A percentile compares a stretch with the other conserved stretches of the same genome.
phyloP scores from a whole-genome alignment of 2,329 filamentous ascomycete species.

The Alternaria alternata region DNA sequence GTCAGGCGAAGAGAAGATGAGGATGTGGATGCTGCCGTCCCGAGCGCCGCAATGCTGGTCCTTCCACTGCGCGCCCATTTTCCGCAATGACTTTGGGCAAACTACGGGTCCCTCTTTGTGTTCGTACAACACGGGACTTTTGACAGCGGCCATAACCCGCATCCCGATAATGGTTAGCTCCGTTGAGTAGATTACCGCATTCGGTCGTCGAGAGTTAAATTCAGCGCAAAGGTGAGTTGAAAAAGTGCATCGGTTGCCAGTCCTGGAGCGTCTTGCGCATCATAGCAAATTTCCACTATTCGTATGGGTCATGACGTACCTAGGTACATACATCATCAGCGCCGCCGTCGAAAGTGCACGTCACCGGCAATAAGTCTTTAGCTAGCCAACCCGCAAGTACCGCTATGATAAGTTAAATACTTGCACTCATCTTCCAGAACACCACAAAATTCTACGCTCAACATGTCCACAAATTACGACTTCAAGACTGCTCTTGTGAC shows the following conservation, averaged over 20 bases:
- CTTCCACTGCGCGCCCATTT: background rate
- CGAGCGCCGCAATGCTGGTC: background rate
- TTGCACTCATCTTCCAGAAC: background rate
- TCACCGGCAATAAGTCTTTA: background rate
- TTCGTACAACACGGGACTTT: background rate
- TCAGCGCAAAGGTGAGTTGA: background rate
- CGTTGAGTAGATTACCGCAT: background rate
- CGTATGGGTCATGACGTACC: conserved; percentile 1
- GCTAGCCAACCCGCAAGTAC: background rate
- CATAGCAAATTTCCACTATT: background rate
- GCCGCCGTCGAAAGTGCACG: background rate
- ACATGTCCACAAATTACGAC: conserved; percentile 37
- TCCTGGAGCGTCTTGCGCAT: background rate
- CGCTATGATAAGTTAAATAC: background rate
- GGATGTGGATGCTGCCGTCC: background rate
- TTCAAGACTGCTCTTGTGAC: conserved; percentile 56
- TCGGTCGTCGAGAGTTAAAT: background rate
- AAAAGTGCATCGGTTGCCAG: background rate
- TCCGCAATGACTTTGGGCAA: background rate
- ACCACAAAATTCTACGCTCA: background rate
- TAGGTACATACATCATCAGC: background rate
- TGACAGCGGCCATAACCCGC: background rate
- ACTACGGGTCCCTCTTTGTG: background rate
- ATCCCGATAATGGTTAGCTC: background rate
- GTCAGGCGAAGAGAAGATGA: conserved; percentile 11